Percentiles rank a stretch among this genome's conserved stretches.
Conservation (phyloP, 495 filamentous ascomycete species). For the Tuber indicum region DNA sequence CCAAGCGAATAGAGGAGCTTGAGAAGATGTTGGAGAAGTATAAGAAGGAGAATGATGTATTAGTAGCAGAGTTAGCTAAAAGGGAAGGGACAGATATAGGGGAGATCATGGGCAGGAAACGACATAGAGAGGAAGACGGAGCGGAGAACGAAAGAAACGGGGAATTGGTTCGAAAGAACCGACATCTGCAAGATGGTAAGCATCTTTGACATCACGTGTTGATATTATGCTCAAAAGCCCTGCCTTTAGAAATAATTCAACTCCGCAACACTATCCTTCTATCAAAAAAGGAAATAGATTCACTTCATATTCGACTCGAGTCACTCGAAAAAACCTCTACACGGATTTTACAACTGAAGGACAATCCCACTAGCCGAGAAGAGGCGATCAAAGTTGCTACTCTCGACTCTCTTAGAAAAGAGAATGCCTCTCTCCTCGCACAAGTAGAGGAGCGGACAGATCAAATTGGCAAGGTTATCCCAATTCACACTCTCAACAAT, state of each 20-base stretch:
- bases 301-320: constrained; percentile 43
- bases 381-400: constrained; percentile 76
- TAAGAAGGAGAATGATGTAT: constrained; percentile 68
- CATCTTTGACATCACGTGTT: constrained; percentile 1
- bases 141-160: constrained; percentile 71
- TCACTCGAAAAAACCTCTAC: constrained; percentile 69
- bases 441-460: constrained; percentile 56
- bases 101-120: constrained; percentile 50
- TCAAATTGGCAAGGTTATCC: constrained; percentile 51
- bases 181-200: constrained; percentile 67
- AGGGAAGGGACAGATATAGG: constrained; percentile 46
- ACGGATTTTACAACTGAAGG: constrained; percentile 76
- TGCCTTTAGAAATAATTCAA: constrained; percentile 50
- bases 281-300: constrained; percentile 38
- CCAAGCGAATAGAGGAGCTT: constrained; percentile 68
- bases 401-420: constrained; percentile 65
- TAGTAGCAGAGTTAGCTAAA: constrained; percentile 65
- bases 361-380: constrained; percentile 78
- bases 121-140: constrained; percentile 54
- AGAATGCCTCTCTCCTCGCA: constrained; percentile 74
- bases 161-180: constrained; percentile 73
- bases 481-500: constrained; percentile 67
- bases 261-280: constrained; percentile 57
- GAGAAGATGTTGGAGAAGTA: constrained; percentile 83
- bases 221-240: neutral